These are phyloP conservation scores for Triticum dicoccoides DNA, from an alignment of 176 grass and related monocot species.

Conservation along the genomic window DNA sequence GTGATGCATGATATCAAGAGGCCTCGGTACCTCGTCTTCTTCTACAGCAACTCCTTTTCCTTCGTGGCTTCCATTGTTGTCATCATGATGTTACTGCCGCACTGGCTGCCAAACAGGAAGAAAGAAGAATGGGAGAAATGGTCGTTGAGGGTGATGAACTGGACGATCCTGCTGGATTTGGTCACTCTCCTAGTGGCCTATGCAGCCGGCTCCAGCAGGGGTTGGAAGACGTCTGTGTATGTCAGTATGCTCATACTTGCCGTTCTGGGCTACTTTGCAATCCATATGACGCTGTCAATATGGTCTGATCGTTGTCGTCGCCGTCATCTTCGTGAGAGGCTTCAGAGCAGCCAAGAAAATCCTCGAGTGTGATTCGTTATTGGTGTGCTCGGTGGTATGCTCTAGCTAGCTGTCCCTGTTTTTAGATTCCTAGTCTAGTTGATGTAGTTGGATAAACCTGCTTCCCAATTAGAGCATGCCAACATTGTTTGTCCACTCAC, in stretches of 20 bases:
- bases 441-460: background rate
- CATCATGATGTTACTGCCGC: background rate
- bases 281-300: background rate
- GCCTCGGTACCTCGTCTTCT: background rate
- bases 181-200: slow-evolving; percentile 18
- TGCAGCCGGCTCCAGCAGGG: background rate
- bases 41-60: background rate
- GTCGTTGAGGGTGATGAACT: background rate
- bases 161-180: background rate
- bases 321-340: no score
- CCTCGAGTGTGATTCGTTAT: background rate
- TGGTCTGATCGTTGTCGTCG: no score
- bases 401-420: background rate
- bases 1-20: slow-evolving; percentile 16
- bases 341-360: background rate
- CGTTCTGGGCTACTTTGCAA: background rate
- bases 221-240: background rate
- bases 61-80: slow-evolving; percentile 4
- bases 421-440: no score
- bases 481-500: no score
- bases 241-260: background rate
- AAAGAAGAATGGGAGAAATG: background rate
- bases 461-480: no score
- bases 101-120: background rate
- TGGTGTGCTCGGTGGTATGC: background rate